A percentile compares a stretch with the other conserved stretches of the same genome.
These are phyloP conservation scores for Pseudogymnoascus sp. DNA, from an alignment of 2,329 filamentous ascomycete genomes.

Conservation along the genomic window DNA sequence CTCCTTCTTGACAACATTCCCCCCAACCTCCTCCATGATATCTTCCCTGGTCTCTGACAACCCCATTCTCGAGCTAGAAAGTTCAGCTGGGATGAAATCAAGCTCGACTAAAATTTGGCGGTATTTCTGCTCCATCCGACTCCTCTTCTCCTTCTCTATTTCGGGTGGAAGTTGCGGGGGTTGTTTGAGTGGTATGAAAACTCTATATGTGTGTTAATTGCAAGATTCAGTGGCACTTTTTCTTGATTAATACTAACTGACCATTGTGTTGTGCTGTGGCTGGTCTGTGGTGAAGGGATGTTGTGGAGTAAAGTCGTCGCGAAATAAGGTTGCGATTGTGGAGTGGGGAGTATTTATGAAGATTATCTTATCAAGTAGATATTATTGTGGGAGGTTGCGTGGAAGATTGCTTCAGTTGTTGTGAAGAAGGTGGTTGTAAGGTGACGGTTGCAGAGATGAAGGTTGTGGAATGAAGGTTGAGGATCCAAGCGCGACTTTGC, in stretches of 20 bases:
- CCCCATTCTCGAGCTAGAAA: background rate
- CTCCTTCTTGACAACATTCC: background rate
- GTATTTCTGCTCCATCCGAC: background rate
- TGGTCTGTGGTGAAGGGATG: no score
- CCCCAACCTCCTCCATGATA: background rate
- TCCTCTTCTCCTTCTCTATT: background rate
- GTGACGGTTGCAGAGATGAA: background rate
- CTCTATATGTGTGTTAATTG: no score
- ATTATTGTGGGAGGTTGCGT: no score
- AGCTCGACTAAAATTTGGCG: background rate
- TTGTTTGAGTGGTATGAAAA: no score
- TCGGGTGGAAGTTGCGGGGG: background rate
- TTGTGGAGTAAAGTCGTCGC: no score
- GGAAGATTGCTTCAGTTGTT: background rate
- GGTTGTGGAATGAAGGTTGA: background rate
- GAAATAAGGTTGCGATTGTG: no score
- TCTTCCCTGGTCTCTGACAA: background rate
- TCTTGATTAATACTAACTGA: no score
- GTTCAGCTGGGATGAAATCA: background rate
- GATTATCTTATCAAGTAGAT: no score
- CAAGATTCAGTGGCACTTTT: no score
- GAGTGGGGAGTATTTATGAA: no score
- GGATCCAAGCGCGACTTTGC: background rate
- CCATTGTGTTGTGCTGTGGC: no score
- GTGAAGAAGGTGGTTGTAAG: background rate